Base-by-base conservation (phyloP, 306 rosid species). In the Parietaria judaica region DNA sequence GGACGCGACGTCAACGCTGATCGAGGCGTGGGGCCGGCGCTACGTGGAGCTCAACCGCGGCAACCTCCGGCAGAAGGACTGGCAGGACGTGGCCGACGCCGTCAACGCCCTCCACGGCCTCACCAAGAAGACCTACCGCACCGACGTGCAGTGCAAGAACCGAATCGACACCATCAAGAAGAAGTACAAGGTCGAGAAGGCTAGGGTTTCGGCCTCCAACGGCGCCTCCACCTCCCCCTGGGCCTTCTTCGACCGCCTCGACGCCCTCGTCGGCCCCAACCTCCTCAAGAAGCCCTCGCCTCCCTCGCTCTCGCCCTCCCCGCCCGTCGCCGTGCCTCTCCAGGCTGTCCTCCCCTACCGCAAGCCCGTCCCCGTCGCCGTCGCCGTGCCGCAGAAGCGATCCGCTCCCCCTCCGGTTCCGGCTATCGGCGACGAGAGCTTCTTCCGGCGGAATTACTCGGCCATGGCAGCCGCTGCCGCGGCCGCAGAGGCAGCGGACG, bases 61-160 rank as follows among this genome's bases (percentile, higher is more conserved):
- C 10, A 88, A 88, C 54, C 98, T 91, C 74, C 96, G 98, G 7
- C 98, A 85, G 80, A 91, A 91, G 70, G 98, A 91, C 58, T 91
- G 98, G 98, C 92, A 88, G 71, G 98, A 91, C 6, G 96, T 91
- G 14, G 98, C 98, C 2, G 98, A 91, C 59, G 78, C 96, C 47
- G 98, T 91, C 64, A 91, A 91, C 74, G 83, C 90, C 13, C 96
- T 88, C 41, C 98, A 91, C 7, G 98, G 96, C 63, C 89, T 71
- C 64, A 83, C 92, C 11, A 85, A 88, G 81, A 91, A 91, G 71
- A 88, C 98, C 10, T 80, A 81, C 73, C 89, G 98, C 12, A 88
- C 98, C 3, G 98, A 91, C 48, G 92, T 91, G 9, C 97, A 91
- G 94, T 91, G 97, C 46, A 91, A 91, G 78, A 87, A 91, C 59